Base-by-base conservation (phyloP, 108 stramenopile species). In the Epithemia pelagica region DNA sequence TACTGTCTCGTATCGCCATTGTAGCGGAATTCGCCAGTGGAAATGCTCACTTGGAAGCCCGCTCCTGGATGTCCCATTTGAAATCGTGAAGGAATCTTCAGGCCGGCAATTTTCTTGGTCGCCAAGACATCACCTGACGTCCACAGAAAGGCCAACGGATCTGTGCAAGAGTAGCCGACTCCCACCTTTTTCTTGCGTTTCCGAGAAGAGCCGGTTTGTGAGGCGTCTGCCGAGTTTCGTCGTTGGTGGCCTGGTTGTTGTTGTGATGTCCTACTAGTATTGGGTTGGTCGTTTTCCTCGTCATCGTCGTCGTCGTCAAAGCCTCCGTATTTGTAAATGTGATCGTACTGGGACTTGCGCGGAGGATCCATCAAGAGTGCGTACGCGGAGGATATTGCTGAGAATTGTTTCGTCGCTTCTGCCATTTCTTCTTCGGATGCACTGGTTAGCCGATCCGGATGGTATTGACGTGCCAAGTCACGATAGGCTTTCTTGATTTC, bases 401-500 rank as follows among this genome's bases (percentile, higher is more conserved):
- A 59, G 56, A 89, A 82, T 55, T 74, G 75, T 30, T 59, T 56
- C n/a, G 59, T 58, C 24, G 74, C 70, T 25, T 62, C 56, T 2
- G 61, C 24, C 26, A 59, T 52, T 28, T 80, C 69, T 61, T 68
- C 63, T 28, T 68, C 63, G 18, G 62, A 31, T 0, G 27, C 59
- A 2, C 52, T 66, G 0, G 30, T 59, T n/a, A 73, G 71, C 25
- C 79, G 66, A 68, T 85, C 84, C 22, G 84, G 84, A 66, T 85
- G 84, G 32, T 73, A 76, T 58, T 68, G 51, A 1, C 80, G 69
- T 0, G 84, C 84, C 62, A 80, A 46, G 29, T 74, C 71, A n/a
- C 78, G 75, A 66, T 85, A 85, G 1, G 73, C 70, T 37, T 58
- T 58, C 63, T 82, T 83, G 28, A 88, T 88, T 62, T 80, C 70